phyloP scores from a whole-genome alignment of 257 asterid genomes.

The Solanum stenotomum region DNA sequence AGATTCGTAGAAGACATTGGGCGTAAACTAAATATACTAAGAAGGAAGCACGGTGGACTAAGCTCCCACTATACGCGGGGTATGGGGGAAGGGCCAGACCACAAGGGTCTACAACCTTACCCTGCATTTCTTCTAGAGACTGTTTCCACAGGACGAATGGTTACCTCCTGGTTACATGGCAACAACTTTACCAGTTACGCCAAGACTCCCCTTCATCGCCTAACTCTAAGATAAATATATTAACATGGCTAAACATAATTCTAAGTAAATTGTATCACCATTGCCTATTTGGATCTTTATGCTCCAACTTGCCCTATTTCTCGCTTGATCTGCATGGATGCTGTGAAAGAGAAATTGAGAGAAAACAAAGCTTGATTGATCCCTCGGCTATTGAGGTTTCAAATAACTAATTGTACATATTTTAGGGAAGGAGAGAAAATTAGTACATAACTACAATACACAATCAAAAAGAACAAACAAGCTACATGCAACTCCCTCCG shows the following conservation, averaged over 20 bases:
- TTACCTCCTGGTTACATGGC: not conserved
- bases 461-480: not conserved
- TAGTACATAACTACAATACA: not conserved
- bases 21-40: not conserved
- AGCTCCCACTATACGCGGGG: not conserved
- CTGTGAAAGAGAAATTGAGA: not conserved
- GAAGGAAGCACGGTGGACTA: not conserved
- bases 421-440: not conserved
- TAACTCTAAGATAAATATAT: not conserved
- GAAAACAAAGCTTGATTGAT: not conserved
- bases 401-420: not conserved
- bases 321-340: not conserved
- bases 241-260: not conserved
- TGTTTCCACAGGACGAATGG: not conserved
- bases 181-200: not conserved
- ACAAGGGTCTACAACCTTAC: not conserved
- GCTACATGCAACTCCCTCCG: not conserved
- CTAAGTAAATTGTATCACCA: not conserved
- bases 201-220: not conserved
- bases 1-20: not conserved
- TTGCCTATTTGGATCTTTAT: not conserved
- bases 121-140: not conserved
- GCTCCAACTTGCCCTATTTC: not conserved
- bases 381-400: not conserved
- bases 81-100: not conserved